Conservation (phyloP, 108 stramenopile genomes). For the Stephanodiscus triporus region DNA sequence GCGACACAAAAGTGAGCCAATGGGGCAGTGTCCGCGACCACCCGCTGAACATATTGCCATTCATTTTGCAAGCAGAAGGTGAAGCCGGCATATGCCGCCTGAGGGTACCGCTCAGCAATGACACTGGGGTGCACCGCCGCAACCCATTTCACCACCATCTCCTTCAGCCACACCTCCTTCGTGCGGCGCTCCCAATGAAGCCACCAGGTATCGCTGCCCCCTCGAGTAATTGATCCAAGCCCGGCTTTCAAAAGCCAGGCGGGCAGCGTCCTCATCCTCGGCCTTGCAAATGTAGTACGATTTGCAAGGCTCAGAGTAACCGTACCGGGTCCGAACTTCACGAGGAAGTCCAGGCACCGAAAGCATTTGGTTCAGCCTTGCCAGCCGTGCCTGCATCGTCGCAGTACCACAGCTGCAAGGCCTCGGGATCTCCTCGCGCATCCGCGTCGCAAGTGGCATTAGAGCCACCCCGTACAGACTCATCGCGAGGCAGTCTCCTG, state of each 20-base stretch:
- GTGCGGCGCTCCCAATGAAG: conserved; percentile 14
- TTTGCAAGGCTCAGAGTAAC: background rate
- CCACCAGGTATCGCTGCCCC: conserved; percentile 33
- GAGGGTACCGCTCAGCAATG: conserved; percentile 21
- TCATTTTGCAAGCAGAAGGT: conserved; percentile 13
- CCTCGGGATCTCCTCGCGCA: too few relatives aligned
- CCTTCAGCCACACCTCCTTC: conserved; percentile 16
- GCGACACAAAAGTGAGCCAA: conserved; percentile 5
- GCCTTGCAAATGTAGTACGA: too few relatives aligned
- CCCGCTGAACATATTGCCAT: conserved; percentile 35
- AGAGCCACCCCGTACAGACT: too few relatives aligned
- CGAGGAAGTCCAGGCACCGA: too few relatives aligned
- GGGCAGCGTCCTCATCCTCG: conserved; percentile 4
- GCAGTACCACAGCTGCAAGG: too few relatives aligned
- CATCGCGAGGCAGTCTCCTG: too few relatives aligned
- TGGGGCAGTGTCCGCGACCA: conserved; percentile 5
- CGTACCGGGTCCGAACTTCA: background rate
- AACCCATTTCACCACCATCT: conserved; percentile 20
- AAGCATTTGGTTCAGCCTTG: too few relatives aligned
- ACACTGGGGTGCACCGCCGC: conserved; percentile 1
- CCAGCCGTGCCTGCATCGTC: too few relatives aligned
- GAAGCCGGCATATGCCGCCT: conserved; percentile 26
- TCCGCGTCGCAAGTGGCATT: too few relatives aligned
- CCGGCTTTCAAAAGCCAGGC: background rate
- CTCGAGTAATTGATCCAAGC: background rate